Percentiles rank a stretch among this genome's conserved stretches.
These are phyloP conservation scores for Sporothrix variecibatus DNA, from an alignment of 2,329 filamentous ascomycete genomes.

Conservation along the genomic window DNA sequence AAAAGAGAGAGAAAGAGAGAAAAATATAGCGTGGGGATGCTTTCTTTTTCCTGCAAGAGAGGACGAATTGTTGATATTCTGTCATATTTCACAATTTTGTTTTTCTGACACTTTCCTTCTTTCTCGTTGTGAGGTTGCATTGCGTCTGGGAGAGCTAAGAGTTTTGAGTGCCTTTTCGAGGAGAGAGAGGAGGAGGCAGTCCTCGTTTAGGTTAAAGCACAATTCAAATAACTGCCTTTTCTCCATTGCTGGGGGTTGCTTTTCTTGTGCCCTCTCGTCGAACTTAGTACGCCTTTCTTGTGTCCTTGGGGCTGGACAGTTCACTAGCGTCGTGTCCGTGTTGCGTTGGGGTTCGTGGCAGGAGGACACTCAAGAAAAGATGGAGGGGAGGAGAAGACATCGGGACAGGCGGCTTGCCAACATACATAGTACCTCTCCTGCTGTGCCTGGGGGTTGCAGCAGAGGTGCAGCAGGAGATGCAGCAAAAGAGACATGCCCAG, in stretches of 20 bases:
- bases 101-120: not conserved
- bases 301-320: constrained; percentile 5
- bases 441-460: not conserved
- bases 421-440: constrained; percentile 1
- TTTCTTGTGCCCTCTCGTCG: not conserved
- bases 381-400: not conserved
- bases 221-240: not conserved
- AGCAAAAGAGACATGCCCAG: not conserved
- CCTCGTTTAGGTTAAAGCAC: not conserved
- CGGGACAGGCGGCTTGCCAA: not conserved
- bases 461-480: too few relatives aligned
- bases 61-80: not conserved
- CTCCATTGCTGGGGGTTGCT: not conserved
- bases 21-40: constrained; percentile 11
- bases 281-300: not conserved
- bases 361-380: not conserved
- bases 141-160: not conserved
- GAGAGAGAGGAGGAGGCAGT: not conserved
- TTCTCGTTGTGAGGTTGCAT: constrained; percentile 18
- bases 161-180: not conserved
- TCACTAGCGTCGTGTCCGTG: constrained; percentile 17
- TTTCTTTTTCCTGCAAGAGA: constrained; percentile 1
- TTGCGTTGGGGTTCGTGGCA: constrained; percentile 11
- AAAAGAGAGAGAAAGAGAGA: not conserved
- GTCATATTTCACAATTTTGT: constrained; percentile 9